These are phyloP conservation scores for Rhizopogon parksii DNA, from an alignment of 1,284 basidiomycete species.

Conservation along the genomic window DNA sequence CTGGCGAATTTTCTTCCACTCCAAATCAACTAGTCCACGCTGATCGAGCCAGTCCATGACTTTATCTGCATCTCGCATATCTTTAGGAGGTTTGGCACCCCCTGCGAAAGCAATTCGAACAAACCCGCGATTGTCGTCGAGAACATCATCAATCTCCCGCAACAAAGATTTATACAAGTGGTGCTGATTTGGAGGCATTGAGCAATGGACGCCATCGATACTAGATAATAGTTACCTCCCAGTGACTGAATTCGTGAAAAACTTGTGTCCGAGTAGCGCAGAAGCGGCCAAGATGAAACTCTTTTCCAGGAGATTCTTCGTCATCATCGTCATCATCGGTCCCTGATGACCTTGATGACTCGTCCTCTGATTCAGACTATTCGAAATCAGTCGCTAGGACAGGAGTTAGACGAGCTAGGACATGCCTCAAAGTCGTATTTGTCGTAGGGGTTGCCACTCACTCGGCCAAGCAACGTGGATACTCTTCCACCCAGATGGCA, in stretches of 20 bases:
- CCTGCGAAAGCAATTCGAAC: conserved; percentile 50
- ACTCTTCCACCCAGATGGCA: conserved; percentile 66
- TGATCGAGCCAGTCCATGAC: conserved; percentile 79
- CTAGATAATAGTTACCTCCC: conserved; percentile 58
- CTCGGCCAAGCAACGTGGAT: conserved; percentile 52
- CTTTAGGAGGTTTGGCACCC: conserved; percentile 50
- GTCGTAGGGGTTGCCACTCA: conserved; percentile 59
- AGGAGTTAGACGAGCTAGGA: conserved; percentile 8
- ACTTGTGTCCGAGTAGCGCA: conserved; percentile 63
- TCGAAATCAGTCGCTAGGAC: conserved; percentile 13
- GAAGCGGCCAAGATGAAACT: conserved; percentile 62
- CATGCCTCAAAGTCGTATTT: conserved; percentile 45
- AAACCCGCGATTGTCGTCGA: conserved; percentile 36
- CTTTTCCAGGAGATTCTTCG: conserved; percentile 18
- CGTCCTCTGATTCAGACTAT: conserved; percentile 13
- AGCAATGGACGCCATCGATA: neutral
- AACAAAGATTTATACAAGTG: conserved; percentile 49
- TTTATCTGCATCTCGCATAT: conserved; percentile 63
- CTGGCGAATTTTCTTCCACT: conserved; percentile 60
- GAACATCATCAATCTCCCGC: conserved; percentile 45
- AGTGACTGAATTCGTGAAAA: conserved; percentile 75
- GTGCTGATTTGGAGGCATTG: conserved; percentile 35
- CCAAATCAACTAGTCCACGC: conserved; percentile 56
- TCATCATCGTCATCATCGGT: conserved; percentile 19
- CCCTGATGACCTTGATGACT: conserved; percentile 1